Conservation (phyloP, 2,329 filamentous ascomycete genomes). For the Gyromitra esculenta region DNA sequence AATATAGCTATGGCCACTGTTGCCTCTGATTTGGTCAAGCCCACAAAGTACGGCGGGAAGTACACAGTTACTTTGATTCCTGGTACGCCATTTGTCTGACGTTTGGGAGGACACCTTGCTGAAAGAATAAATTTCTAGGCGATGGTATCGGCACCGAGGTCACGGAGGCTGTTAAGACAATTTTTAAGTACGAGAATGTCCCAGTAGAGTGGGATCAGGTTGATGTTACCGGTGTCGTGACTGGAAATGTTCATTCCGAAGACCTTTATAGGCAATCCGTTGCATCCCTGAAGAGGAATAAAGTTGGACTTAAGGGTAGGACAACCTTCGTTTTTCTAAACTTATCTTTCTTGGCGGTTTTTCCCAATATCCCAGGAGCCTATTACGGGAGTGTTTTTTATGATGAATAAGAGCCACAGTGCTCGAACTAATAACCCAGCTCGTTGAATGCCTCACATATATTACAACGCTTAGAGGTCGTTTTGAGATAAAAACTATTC, state of each 20-base stretch:
- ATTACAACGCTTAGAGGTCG: slow-evolving; percentile 44
- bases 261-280: slow-evolving; percentile 96
- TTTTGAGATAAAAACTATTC: slow-evolving; percentile 46
- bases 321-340: slow-evolving; percentile 10
- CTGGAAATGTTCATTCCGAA: slow-evolving; percentile 86
- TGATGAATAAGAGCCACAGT: slow-evolving; percentile 47
- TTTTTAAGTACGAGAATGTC: slow-evolving; percentile 99
- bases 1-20: slow-evolving; percentile 76
- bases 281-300: slow-evolving; percentile 95
- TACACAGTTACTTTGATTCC: slow-evolving; percentile 99
- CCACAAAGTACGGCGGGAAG: slow-evolving; percentile 98
- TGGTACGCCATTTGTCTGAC: slow-evolving; percentile 65
- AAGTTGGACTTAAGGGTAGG: slow-evolving; percentile 91
- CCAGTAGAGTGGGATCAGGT: slow-evolving; percentile 99
- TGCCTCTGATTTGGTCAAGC: slow-evolving; percentile 97
- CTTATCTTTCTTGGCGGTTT: neutral
- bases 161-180: slow-evolving; percentile 96
- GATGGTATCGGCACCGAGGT: slow-evolving; percentile 99
- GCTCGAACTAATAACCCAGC: slow-evolving; percentile 48
- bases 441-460: slow-evolving; percentile 38
- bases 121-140: slow-evolving; percentile 62
- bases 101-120: slow-evolving; percentile 13
- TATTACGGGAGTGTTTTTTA: slow-evolving; percentile 15
- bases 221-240: slow-evolving; percentile 89
- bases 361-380: neutral